Base-by-base conservation (phyloP, 2,329 filamentous ascomycete species). In the Epichloe coenophiala region DNA sequence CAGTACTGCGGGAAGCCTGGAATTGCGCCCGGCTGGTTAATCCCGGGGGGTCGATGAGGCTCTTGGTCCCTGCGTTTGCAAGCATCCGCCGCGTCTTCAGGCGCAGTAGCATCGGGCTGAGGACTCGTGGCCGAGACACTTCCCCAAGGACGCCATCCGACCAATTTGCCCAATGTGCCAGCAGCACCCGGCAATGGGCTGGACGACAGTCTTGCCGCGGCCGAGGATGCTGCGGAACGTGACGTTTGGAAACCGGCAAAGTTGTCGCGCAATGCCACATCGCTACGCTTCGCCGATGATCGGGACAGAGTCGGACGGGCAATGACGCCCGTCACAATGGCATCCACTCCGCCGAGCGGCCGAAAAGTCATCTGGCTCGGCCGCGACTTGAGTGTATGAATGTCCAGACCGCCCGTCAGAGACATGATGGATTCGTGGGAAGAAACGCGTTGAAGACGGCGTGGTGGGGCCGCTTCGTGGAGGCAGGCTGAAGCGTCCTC, bases 361-460 rank as follows among this genome's bases (percentile, higher is more conserved):
- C 75, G 63, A 54, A 80, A 61, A 21, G 83, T 78, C 52, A 93
- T 76, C 59, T 94, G 87, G 36, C 85, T 87, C 0, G 88, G 87
- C 4, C 86, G 79, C 1, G 77, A 75, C 59, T 84, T 83, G 4
- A 94, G 73, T 0, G 86, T 89, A 63, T 95, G 89, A 47, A 95
- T 94, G 62, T 96, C 91, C 64, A 95, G 83, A 2, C 89, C 89
- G 4, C 88, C 89, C 0, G 83, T 80, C 2, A 95, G 77, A 0
- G 90, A 96, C 57, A 96, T 78, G 54, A 96, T 83, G 17, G 88
- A 95, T 63, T 96, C 90, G 58, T 95, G 88, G 1, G 90, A 95
- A 2, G 81, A 63, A 3, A 81, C 75, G 35, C 84, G 82, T 40
- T 80, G 84, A 4, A 90, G 66, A 2, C 67, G 65, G 49, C 68